Conservation (phyloP, 192 early-diverging fungal genomes). For the Backusella mclennaniae region DNA sequence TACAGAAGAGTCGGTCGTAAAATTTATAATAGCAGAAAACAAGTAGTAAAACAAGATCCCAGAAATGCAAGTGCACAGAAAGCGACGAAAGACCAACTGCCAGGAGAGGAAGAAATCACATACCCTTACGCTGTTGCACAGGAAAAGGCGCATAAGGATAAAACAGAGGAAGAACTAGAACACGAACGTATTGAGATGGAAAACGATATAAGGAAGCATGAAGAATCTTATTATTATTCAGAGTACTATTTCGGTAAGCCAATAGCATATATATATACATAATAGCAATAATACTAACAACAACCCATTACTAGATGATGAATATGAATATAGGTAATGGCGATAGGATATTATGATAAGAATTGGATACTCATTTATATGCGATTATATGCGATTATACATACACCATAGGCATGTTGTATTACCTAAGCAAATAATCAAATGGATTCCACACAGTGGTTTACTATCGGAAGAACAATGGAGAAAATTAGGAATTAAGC, state of each 20-base stretch:
- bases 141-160: not conserved
- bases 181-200: slow-evolving; percentile 26
- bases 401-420: slow-evolving; percentile 38
- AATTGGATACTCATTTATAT: not conserved
- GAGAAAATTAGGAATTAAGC: slow-evolving; percentile 41
- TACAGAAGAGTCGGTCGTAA: not conserved
- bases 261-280: not conserved
- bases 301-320: slow-evolving; percentile 15
- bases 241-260: slow-evolving; percentile 39
- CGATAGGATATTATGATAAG: too few species aligned
- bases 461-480: slow-evolving; percentile 48
- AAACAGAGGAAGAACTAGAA: slow-evolving; percentile 5
- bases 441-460: slow-evolving; percentile 33
- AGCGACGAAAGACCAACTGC: not conserved
- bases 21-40: not conserved
- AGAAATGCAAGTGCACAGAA: not conserved
- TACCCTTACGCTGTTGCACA: not conserved
- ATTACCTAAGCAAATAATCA: slow-evolving; percentile 38
- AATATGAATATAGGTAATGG: slow-evolving; percentile 28
- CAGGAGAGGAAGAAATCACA: not conserved
- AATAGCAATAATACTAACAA: not conserved
- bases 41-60: not conserved
- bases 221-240: slow-evolving; percentile 39
- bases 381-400: not conserved
- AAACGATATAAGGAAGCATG: slow-evolving; percentile 39